Base-by-base conservation (phyloP, 805 yeast genomes). In the Pichia manshurica region DNA sequence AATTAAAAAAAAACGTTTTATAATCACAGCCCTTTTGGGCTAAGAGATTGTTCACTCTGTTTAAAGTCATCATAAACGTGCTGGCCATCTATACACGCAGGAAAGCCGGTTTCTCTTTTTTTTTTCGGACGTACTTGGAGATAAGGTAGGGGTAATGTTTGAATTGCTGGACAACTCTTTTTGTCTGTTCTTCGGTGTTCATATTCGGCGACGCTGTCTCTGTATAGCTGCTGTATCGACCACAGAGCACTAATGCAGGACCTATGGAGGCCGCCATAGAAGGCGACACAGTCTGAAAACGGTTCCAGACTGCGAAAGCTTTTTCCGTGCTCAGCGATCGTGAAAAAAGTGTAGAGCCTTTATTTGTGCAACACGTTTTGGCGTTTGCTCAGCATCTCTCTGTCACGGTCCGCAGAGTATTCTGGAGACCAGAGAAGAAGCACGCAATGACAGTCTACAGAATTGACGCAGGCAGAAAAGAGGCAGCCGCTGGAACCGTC, bases 141-240 rank as follows among this genome's bases (percentile, higher is more conserved):
- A 78, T 66, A 45, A 78, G 64, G 59, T 74, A 75, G 34, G 75
- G 78, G 56, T 60, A 56, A 34, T 58, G 60, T 32, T 50, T 52
- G 28, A 52, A 54, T 21, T 56, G 47, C 38, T 51, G 54, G 5
- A 53, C 52, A 8, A 47, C 35, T 33, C 25, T 46, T n/a, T 33
- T 44, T 12, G 48, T 44, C 29, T 47, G 44, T n/a, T 39, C 37
- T 44, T 31, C 39, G 7, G 48, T n/a, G 13, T 29, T 23, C 32
- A 44, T 44, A 8, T 15, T 16, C n/a, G 10, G 39, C 16, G 39
- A 12, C 10, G 29, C 29, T 7, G 29, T 25, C 7, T 7, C 29
- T 10, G 7, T 10, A 25, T 10, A 25, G 10, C 29, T 25, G 29
- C 29, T 25, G 29, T 10, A 25, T 8, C 29, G 29, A 7, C 29